phyloP scores from a whole-genome alignment of 805 yeast species.

The Yarrowia sp. region DNA sequence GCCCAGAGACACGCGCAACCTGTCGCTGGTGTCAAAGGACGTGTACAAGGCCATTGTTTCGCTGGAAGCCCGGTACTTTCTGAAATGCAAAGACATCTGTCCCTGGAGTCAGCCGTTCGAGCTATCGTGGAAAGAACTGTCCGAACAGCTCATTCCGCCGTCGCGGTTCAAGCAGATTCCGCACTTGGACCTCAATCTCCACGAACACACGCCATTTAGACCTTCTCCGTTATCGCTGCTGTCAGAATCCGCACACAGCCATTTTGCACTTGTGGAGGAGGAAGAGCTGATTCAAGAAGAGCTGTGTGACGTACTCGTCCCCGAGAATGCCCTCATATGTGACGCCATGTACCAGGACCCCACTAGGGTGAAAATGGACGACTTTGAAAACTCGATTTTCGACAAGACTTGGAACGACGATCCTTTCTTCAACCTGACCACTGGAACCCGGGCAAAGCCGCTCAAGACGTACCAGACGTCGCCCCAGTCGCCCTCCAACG shows the following conservation, averaged over 20 bases:
- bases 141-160: background rate
- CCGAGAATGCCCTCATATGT: background rate
- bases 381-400: background rate
- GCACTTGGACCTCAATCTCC: constrained; percentile 23
- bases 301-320: background rate
- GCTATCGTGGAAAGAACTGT: background rate
- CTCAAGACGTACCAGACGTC: background rate
- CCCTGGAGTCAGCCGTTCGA: constrained; percentile 30
- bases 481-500: constrained; percentile 7
- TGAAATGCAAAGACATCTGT: constrained; percentile 13
- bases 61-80: background rate
- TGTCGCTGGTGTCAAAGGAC: background rate
- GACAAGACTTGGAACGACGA: background rate
- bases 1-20: background rate
- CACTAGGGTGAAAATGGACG: background rate
- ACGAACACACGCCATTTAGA: constrained; percentile 13
- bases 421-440: background rate
- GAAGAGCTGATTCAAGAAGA: constrained; percentile 14
- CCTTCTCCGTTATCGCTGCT: constrained; percentile 5
- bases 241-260: constrained; percentile 4
- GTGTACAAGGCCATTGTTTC: background rate
- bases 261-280: constrained; percentile 11
- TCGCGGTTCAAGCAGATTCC: background rate
- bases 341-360: constrained; percentile 25
- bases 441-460: background rate